Evolutionary conservation across 345 rosid genomes (phyloP), one percentile per base, ranked within the genome.

Genomic region (Trapa bicornis): DNA sequence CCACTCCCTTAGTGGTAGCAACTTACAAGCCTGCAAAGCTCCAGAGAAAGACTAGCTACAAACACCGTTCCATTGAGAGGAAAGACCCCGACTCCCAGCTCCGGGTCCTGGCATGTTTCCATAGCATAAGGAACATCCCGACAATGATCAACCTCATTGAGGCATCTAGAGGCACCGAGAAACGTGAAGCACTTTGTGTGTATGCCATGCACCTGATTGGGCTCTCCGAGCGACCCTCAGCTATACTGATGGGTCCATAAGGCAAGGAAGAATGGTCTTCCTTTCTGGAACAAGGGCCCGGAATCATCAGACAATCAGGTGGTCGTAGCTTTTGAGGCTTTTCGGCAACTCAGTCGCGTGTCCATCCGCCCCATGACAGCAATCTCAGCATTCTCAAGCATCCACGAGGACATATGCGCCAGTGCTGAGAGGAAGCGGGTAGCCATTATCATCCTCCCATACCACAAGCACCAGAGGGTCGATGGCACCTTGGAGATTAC

Each of bases 161-260:
- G 80, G 88, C 87, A 62, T 88, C 97, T 0, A 88, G 95, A 0
- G 95, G 98, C n/a, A 82, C 81, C 0, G 87, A 76, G 66, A 89
- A 85, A 72, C 80, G 79, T 39, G 86, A 84, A 66, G 85, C 76
- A n/a, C 80, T 93, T 12, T 82, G 85, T 1, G 94, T 93, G 38
- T 93, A 90, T 36, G 96, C 98, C 1, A 77, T 93, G 88, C 98
- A 93, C 75, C 89, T 90, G 15, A 85, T 88, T 93, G 97, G 90
- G 79, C 89, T 90, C 36, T 85, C 98, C 0, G 97, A 93, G 79
- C 84, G 97, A 73, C 67, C 97, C 29, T 93, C 98, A 0, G 92
- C 98, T 37, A 87, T 88, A 64, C 86, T 88, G 2, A 93, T 88
- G n/a, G 98, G 97, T 88, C 13, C 96, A 88, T 72, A 90, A 88